A percentile compares a stretch with the other conserved stretches of the same genome.
Evolutionary conservation across 106 monocot genomes (phyloP).

Genomic region (Dactylorhiza incarnata): DNA sequence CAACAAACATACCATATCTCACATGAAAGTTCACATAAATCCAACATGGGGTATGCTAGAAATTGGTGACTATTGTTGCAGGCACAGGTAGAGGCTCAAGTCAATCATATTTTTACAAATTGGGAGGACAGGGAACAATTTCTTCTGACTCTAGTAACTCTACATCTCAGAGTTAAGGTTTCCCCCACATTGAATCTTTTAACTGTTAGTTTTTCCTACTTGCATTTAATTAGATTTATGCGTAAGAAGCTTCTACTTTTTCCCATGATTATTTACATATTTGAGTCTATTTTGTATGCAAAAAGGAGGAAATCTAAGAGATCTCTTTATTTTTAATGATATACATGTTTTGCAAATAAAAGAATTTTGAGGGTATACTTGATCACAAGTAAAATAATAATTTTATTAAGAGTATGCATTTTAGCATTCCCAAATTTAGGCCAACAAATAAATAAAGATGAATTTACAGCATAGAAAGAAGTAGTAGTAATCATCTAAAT

Average conservation of each 20-base stretch:
- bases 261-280: neutral
- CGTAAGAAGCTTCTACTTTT: neutral
- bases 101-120: neutral
- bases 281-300: neutral
- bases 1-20: no score
- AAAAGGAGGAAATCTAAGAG: neutral
- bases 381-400: neutral
- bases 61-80: no score
- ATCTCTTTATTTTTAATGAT: neutral
- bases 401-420: neutral
- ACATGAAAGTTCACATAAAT: no score
- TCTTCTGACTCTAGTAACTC: neutral
- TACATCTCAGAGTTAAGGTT: neutral
- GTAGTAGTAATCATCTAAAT: neutral
- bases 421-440: neutral
- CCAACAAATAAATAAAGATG: neutral
- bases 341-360: neutral
- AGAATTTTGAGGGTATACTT: neutral
- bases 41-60: no score
- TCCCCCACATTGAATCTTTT: neutral
- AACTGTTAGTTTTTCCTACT: neutral
- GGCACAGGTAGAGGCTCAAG: neutral
- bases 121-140: neutral
- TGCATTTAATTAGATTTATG: neutral
- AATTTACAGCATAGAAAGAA: neutral